Percentiles rank a stretch among this genome's conserved stretches.
Conservation (phyloP, 805 yeast genomes). For the Kodamaea laetipori region DNA sequence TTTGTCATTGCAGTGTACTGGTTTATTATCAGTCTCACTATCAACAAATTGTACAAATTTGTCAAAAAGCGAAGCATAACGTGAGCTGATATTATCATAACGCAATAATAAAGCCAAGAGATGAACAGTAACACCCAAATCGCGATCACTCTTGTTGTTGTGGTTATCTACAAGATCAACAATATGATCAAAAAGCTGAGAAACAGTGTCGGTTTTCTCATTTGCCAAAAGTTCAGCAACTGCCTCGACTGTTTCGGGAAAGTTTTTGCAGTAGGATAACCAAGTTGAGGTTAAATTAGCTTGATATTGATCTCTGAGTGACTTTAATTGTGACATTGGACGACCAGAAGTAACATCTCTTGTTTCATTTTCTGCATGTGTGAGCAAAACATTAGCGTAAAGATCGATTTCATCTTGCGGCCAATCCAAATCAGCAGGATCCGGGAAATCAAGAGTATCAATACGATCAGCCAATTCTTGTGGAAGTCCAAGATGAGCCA, state of each 20-base stretch:
- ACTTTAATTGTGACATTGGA: not conserved
- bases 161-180: constrained; percentile 14
- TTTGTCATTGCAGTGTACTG: constrained; percentile 36
- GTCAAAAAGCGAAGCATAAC: constrained; percentile 20
- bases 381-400: not conserved
- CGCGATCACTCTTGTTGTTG: constrained; percentile 11
- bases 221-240: constrained; percentile 24
- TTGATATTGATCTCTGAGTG: not conserved
- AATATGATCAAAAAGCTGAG: constrained; percentile 16
- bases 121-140: constrained; percentile 3
- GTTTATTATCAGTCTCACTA: constrained; percentile 26
- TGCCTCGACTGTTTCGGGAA: constrained; percentile 22
- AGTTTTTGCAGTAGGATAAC: constrained; percentile 14
- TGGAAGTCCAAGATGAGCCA: constrained; percentile 1
- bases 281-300: constrained; percentile 3
- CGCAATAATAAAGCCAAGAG: not conserved
- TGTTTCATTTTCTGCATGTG: not conserved
- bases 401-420: not conserved
- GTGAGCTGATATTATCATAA: not conserved
- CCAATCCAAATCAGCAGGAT: constrained; percentile 3
- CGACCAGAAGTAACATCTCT: not conserved
- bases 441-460: constrained; percentile 6
- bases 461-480: constrained; percentile 4
- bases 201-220: constrained; percentile 2
- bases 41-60: constrained; percentile 40